Evolutionary conservation across 208 protist genomes (phyloP).

Genomic region (Leishmania mexicana): DNA sequence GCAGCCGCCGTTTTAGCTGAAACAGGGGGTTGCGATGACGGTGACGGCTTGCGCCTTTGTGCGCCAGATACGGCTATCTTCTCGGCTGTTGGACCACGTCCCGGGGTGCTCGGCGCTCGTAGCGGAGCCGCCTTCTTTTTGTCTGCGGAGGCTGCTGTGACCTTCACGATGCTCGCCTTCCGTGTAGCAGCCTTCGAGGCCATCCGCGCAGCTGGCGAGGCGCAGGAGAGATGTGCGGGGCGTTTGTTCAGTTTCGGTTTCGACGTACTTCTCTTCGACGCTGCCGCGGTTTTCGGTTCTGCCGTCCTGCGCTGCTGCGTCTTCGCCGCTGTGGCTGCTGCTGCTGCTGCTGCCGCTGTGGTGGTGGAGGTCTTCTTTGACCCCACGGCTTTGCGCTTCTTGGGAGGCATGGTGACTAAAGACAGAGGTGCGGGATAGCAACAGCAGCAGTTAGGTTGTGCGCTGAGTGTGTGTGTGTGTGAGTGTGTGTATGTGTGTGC

Average conservation of each 20-base stretch:
- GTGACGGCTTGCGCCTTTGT: neutral
- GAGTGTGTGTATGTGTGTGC: neutral
- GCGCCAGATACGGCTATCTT: neutral
- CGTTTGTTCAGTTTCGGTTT: neutral
- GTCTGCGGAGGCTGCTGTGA: neutral
- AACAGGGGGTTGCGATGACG: neutral
- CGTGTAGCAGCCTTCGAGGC: neutral
- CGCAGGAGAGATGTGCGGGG: neutral
- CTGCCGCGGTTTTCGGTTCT: neutral
- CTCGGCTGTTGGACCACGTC: neutral
- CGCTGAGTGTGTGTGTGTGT: neutral
- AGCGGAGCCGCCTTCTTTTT: neutral
- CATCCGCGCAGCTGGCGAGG: neutral
- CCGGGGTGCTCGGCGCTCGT: neutral
- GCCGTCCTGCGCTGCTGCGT: too few relatives aligned
- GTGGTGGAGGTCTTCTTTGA: neutral
- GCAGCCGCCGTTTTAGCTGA: neutral
- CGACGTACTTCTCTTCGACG: neutral
- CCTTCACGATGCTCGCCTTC: neutral
- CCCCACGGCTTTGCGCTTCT: constrained; percentile 3
- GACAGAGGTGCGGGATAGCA: neutral
- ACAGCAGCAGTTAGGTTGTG: neutral
- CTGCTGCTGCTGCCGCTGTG: neutral
- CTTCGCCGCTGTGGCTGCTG: too few relatives aligned
- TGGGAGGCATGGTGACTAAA: constrained; percentile 4